A percentile compares a stretch with the other conserved stretches of the same genome.
phyloP scores from a whole-genome alignment of 2,329 filamentous ascomycete genomes.

The Penicillium oxalicum region DNA sequence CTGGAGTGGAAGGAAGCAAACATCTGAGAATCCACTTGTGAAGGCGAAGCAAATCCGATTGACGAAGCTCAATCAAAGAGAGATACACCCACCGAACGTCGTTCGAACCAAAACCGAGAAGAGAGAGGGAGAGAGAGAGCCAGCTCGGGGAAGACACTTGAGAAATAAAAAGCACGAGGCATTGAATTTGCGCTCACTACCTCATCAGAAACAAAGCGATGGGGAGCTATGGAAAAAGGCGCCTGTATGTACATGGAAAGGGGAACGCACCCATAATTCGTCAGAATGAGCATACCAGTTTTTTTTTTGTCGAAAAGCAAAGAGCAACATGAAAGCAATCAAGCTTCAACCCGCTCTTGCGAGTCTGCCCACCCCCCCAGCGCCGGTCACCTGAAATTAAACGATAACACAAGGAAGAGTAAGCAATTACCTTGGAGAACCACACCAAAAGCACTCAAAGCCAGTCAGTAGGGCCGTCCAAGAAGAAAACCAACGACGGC shows the following conservation, averaged over 20 bases:
- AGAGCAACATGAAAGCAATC: constrained; percentile 5
- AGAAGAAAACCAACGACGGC: constrained; percentile 16
- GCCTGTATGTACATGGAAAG: constrained; percentile 27
- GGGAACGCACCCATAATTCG: constrained; percentile 1
- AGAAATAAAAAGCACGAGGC: constrained; percentile 1
- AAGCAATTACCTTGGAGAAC: not conserved
- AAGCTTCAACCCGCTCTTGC: constrained; percentile 9
- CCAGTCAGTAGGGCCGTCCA: constrained; percentile 15
- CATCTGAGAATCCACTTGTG: not conserved
- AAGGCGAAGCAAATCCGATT: not conserved
- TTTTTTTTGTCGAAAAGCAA: constrained; percentile 3
- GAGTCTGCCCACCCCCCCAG: constrained; percentile 13
- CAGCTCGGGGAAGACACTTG: not conserved
- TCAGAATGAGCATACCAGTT: constrained; percentile 17
- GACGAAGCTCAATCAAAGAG: too few relatives aligned
- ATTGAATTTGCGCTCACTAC: constrained; percentile 4
- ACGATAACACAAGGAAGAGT: constrained; percentile 9
- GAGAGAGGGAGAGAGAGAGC: not conserved
- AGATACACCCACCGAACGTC: too few relatives aligned
- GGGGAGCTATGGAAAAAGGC: constrained; percentile 4
- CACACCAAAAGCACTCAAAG: constrained; percentile 13
- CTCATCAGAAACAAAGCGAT: constrained; percentile 8
- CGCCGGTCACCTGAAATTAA: constrained; percentile 17
- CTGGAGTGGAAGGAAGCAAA: not conserved
- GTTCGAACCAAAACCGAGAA: not conserved